These are phyloP conservation scores for Colletotrichum sp. DNA, from an alignment of 2,329 filamentous ascomycete species.

Conservation along the genomic window DNA sequence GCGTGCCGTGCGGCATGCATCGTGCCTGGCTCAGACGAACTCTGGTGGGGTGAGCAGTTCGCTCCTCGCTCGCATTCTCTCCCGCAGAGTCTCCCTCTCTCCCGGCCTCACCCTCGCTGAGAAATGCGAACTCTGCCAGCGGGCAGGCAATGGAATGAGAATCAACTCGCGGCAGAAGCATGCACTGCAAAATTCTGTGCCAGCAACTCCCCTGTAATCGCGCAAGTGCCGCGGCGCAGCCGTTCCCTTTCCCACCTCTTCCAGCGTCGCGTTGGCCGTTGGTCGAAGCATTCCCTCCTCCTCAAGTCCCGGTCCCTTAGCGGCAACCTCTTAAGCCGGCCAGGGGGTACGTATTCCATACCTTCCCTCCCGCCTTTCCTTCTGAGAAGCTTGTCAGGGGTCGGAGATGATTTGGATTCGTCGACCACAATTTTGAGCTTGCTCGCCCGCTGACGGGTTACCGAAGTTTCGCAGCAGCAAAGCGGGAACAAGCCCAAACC, in stretches of 20 bases:
- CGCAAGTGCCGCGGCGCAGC: background rate
- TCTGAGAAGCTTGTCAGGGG: background rate
- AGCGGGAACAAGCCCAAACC: background rate
- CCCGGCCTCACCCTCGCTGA: background rate
- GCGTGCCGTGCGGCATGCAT: background rate
- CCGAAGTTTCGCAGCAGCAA: background rate
- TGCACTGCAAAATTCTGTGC: background rate
- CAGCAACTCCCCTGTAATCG: background rate
- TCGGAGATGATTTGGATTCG: background rate
- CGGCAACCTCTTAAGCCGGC: background rate
- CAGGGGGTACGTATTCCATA: background rate
- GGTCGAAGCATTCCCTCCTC: background rate
- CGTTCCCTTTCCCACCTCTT: background rate
- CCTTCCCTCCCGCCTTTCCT: background rate
- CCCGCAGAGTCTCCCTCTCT: background rate
- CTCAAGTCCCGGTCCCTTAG: background rate
- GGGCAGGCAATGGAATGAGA: background rate
- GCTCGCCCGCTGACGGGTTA: background rate
- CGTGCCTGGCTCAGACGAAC: conserved; percentile 18
- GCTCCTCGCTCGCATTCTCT: background rate
- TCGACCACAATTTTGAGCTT: background rate
- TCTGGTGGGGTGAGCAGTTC: background rate
- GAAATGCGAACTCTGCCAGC: background rate
- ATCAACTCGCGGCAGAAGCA: background rate
- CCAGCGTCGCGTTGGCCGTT: background rate